A percentile compares a stretch with the other conserved stretches of the same genome.
Evolutionary conservation across 495 filamentous ascomycete genomes (phyloP).

Genomic region (Tuber calosporum): DNA sequence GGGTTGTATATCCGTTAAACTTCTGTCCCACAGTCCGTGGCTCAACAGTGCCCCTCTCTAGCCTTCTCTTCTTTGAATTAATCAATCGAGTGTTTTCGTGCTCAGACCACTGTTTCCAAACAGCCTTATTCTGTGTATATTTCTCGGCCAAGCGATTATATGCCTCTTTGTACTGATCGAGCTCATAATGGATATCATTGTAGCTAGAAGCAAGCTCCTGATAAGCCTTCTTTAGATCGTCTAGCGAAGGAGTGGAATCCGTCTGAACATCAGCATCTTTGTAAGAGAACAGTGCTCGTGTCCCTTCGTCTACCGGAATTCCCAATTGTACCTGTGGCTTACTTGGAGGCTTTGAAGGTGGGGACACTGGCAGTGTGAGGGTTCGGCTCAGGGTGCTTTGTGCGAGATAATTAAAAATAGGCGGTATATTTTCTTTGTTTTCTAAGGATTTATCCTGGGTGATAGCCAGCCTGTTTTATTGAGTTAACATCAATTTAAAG

Average conservation of each 20-base stretch:
- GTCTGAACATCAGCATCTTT: conserved; percentile 26
- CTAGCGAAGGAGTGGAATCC: neutral
- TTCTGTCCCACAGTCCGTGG: conserved; percentile 4
- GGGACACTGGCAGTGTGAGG: conserved; percentile 16
- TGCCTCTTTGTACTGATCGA: conserved; percentile 33
- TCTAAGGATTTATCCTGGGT: conserved; percentile 5
- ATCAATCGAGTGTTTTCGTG: conserved; percentile 27
- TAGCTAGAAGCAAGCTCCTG: conserved; percentile 27
- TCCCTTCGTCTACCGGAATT: neutral
- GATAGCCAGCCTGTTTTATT: conserved; percentile 12
- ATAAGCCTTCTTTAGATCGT: conserved; percentile 21
- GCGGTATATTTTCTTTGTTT: conserved; percentile 31
- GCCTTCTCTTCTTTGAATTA: conserved; percentile 25
- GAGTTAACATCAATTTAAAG: conserved; percentile 10
- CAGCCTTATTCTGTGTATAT: conserved; percentile 36
- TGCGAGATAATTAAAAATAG: conserved; percentile 25
- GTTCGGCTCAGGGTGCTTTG: conserved; percentile 3
- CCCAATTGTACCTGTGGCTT: neutral
- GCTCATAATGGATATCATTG: conserved; percentile 21
- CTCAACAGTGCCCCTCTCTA: conserved; percentile 8
- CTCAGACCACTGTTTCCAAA: conserved; percentile 36
- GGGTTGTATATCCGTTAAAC: conserved; percentile 20
- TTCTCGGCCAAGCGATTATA: conserved; percentile 32
- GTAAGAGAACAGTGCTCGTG: conserved; percentile 9
- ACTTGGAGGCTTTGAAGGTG: conserved; percentile 13